Evolutionary conservation across 2,329 filamentous ascomycete genomes (phyloP), one percentile per base, ranked within the genome.

Genomic region (Thelonectria rubi): DNA sequence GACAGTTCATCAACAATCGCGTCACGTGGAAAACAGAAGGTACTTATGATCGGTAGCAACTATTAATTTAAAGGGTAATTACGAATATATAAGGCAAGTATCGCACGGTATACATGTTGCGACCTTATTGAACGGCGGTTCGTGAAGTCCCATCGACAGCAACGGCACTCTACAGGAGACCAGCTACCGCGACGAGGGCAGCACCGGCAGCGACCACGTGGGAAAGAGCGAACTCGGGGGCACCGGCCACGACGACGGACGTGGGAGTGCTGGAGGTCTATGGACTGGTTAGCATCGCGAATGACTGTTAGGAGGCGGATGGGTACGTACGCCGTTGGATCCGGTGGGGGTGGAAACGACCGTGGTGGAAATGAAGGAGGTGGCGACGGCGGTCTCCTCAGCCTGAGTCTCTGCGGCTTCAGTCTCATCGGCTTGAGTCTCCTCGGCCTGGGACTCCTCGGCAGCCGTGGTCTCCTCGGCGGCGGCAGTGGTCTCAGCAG

Each of bases 241-340:
- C 66, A 3, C 58, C 60, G n/a, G 45, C 58, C 2, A 52, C 45
- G n/a, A 57, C 50, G 2, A 54, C 57, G 11, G 60, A 37, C 15
- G 64, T 64, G 10, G 59, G 55, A 8, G 52, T 55, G 43, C 20
- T 40, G 45, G 62, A 49, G n/a, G 64, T 63, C 64, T 66, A 6
- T 14, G 5, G 7, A 10, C 5, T 37, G 24, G 48, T 61, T 12
- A 65, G 52, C 20, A 14, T 17, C 5, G 10, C 10, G 4, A 18
- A 10, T 9, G 5, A 7, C 10, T 15, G 15, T 21, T 11, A 18
- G 17, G 30, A 1, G 10, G 10, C 11, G 4, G 1, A 26, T 12
- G 17, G 18, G 2, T 17, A 51, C 63, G 34, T 64, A 67, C 65
- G 17, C 63, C 49, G 58, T 62, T 62, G 17, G 65, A 57, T 14